Evolutionary conservation across 1,284 basidiomycete genomes (phyloP).

Genomic region (Rhodotorula sp.): DNA sequence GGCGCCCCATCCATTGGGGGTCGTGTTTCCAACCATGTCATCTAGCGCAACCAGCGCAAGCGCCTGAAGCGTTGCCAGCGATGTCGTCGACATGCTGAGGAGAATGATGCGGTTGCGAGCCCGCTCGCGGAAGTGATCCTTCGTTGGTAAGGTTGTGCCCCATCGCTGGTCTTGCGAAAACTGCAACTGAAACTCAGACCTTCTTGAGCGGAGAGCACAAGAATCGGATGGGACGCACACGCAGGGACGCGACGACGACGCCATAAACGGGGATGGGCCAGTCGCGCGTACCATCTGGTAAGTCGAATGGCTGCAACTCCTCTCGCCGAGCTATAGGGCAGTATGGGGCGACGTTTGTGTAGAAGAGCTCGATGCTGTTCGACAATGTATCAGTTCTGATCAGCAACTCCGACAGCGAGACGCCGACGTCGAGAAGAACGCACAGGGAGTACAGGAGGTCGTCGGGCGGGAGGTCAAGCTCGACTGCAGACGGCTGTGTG

Average conservation of each 20-base stretch:
- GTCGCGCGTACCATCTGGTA: not conserved
- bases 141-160: not conserved
- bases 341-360: constrained; percentile 1
- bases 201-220: not conserved
- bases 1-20: constrained; percentile 1
- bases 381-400: not conserved
- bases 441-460: not conserved
- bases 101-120: not conserved
- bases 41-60: constrained; percentile 12
- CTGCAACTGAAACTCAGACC: not conserved
- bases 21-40: not conserved
- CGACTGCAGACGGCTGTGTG: no score
- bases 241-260: not conserved
- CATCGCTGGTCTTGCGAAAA: constrained; percentile 3
- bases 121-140: constrained; percentile 1
- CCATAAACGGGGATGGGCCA: constrained; percentile 6
- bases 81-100: not conserved
- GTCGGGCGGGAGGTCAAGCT: not conserved
- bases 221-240: not conserved
- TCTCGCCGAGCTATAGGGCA: not conserved
- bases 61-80: constrained; percentile 6
- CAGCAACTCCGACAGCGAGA: no score
- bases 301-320: not conserved
- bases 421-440: not conserved
- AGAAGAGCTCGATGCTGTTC: not conserved